Conservation (phyloP, 805 yeast species). For the Soucietia sequanensis region DNA sequence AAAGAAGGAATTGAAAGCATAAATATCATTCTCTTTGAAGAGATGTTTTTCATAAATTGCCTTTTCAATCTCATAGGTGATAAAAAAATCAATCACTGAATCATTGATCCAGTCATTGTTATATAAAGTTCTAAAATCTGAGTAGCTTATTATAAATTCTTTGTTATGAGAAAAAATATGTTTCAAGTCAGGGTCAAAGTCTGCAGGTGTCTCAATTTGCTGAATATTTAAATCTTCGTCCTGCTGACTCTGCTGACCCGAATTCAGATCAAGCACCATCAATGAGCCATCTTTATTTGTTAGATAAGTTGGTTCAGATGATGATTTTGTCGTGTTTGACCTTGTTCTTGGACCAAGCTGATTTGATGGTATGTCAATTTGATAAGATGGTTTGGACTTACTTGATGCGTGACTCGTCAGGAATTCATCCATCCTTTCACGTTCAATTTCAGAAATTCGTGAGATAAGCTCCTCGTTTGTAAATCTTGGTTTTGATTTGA, state of each 20-base stretch:
- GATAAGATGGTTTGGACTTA: too few relatives aligned
- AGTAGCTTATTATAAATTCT: slow-evolving; percentile 54
- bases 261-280: neutral
- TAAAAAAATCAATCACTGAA: slow-evolving; percentile 79
- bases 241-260: too few relatives aligned
- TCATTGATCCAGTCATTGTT: slow-evolving; percentile 90
- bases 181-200: slow-evolving; percentile 47
- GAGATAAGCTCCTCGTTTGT: slow-evolving; percentile 7
- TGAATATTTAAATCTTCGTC: slow-evolving; percentile 2
- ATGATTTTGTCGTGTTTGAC: neutral
- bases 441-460: slow-evolving; percentile 3
- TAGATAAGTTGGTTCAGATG: neutral
- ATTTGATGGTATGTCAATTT: neutral
- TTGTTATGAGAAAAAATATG: slow-evolving; percentile 55
- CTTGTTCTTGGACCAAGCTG: neutral
- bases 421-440: too few relatives aligned
- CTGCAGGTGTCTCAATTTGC: slow-evolving; percentile 27
- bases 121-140: slow-evolving; percentile 77
- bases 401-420: slow-evolving; percentile 2
- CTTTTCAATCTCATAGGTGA: slow-evolving; percentile 53
- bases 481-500: slow-evolving; percentile 3
- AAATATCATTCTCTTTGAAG: slow-evolving; percentile 38
- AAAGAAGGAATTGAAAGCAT: slow-evolving; percentile 80
- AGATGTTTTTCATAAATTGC: slow-evolving; percentile 21
- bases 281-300: neutral